A percentile compares a stretch with the other conserved stretches of the same genome.
phyloP scores from a whole-genome alignment of 768 basidiomycete species.

The Xerocomus potaroensis region DNA sequence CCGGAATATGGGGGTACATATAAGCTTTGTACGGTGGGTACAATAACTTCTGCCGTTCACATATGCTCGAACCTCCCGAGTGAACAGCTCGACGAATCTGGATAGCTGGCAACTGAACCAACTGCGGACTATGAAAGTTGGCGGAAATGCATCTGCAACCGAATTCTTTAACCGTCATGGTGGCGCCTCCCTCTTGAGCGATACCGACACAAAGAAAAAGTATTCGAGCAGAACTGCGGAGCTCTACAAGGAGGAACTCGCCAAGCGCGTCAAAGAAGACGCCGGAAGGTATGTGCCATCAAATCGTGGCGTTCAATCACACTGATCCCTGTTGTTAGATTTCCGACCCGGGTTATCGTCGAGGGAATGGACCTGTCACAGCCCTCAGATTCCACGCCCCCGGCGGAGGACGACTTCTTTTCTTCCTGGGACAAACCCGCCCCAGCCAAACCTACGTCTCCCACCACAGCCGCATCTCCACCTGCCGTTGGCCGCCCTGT shows the following conservation, averaged over 20 bases:
- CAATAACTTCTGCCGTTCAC: neutral
- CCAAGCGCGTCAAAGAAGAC: conserved; percentile 76
- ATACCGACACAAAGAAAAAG: conserved; percentile 82
- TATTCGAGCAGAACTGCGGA: conserved; percentile 83
- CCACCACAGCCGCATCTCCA: conserved; percentile 47
- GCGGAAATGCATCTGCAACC: conserved; percentile 80
- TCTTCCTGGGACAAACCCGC: conserved; percentile 90
- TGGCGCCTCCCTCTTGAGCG: conserved; percentile 60
- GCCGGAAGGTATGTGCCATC: conserved; percentile 47
- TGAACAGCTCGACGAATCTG: conserved; percentile 84
- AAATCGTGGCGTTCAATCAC: neutral
- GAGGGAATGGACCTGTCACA: conserved; percentile 65
- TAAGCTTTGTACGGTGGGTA: conserved; percentile 89
- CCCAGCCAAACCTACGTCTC: conserved; percentile 49
- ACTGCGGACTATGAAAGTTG: conserved; percentile 93
- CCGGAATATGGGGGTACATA: conserved; percentile 97
- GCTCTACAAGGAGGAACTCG: conserved; percentile 90
- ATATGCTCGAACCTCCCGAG: conserved; percentile 16
- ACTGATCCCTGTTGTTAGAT: conserved; percentile 41
- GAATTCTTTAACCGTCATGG: conserved; percentile 93
- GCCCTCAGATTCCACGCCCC: conserved; percentile 37
- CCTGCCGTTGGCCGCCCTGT: conserved; percentile 56
- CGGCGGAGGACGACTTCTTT: conserved; percentile 90
- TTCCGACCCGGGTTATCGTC: conserved; percentile 70
- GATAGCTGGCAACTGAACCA: conserved; percentile 92